A percentile compares a stretch with the other conserved stretches of the same genome.
These are phyloP conservation scores for Vaccinium darrowii DNA, from an alignment of 148 eudicot genomes.

Conservation along the genomic window DNA sequence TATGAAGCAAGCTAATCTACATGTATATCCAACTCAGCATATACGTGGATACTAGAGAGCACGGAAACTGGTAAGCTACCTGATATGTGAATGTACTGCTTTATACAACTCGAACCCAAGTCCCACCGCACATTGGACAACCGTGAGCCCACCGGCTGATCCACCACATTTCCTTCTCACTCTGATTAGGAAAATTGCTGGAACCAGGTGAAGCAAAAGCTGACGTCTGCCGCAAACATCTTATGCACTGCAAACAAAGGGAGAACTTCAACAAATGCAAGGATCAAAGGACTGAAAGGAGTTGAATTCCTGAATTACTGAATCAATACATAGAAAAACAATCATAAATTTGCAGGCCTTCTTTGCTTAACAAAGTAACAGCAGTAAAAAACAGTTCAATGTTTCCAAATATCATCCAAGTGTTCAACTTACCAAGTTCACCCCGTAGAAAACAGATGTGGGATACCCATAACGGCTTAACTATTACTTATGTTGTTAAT, in stretches of 20 bases:
- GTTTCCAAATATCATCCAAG: no score
- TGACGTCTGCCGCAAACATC: constrained; percentile 93
- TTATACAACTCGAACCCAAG: constrained; percentile 95
- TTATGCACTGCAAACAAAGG: constrained; percentile 70
- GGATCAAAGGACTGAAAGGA: not conserved
- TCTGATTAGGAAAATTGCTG: constrained; percentile 43
- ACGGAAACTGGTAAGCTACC: not conserved
- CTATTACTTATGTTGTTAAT: not conserved
- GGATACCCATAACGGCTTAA: not conserved
- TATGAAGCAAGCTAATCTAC: not conserved
- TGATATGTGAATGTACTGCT: not conserved
- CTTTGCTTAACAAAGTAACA: not conserved
- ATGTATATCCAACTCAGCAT: not conserved
- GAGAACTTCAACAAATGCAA: not conserved
- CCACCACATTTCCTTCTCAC: constrained; percentile 86
- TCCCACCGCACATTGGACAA: constrained; percentile 97
- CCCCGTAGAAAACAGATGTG: not conserved
- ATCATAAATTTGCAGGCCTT: not conserved
- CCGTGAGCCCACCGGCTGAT: constrained; percentile 94
- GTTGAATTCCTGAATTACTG: no score
- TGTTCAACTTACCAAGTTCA: not conserved
- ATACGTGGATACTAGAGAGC: not conserved
- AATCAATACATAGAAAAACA: not conserved
- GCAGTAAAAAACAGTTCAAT: not conserved
- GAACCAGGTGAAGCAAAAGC: constrained; percentile 72